phyloP scores from a whole-genome alignment of 2,329 filamentous ascomycete genomes.

The Cladosporium sphaerospermum region DNA sequence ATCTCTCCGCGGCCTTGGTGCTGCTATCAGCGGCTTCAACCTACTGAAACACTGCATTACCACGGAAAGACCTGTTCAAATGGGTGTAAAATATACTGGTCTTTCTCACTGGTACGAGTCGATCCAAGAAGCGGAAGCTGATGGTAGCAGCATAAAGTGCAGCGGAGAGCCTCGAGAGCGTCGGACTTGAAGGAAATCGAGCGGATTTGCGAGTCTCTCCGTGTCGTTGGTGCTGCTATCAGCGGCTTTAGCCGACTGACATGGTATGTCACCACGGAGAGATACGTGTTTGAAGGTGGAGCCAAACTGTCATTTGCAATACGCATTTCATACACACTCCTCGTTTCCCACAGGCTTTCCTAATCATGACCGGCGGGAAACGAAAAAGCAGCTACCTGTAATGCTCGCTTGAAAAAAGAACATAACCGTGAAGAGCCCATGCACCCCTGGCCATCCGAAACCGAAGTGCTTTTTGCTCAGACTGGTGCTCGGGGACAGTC shows the following conservation, averaged over 20 bases:
- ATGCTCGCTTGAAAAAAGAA: slow-evolving; percentile 14
- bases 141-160: neutral
- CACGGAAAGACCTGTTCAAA: too few relatives aligned
- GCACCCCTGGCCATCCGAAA: slow-evolving; percentile 12
- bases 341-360: slow-evolving; percentile 5
- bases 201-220: neutral
- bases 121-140: neutral
- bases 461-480: slow-evolving; percentile 12
- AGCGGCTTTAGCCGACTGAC: neutral
- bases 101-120: neutral
- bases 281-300: neutral
- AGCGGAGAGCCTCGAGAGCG: too few relatives aligned
- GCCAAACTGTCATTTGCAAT: neutral
- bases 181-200: too few relatives aligned
- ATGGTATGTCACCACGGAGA: neutral
- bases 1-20: neutral
- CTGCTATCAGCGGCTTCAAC: neutral
- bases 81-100: too few relatives aligned
- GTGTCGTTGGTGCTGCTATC: neutral
- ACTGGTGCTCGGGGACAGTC: slow-evolving; percentile 11
- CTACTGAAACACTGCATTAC: neutral
- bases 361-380: slow-evolving; percentile 7
- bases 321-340: slow-evolving; percentile 11
- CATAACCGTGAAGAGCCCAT: slow-evolving; percentile 16
- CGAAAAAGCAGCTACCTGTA: slow-evolving; percentile 8